These are phyloP conservation scores for Nyssa sinensis DNA, from an alignment of 148 eudicot genomes.

Conservation along the genomic window DNA sequence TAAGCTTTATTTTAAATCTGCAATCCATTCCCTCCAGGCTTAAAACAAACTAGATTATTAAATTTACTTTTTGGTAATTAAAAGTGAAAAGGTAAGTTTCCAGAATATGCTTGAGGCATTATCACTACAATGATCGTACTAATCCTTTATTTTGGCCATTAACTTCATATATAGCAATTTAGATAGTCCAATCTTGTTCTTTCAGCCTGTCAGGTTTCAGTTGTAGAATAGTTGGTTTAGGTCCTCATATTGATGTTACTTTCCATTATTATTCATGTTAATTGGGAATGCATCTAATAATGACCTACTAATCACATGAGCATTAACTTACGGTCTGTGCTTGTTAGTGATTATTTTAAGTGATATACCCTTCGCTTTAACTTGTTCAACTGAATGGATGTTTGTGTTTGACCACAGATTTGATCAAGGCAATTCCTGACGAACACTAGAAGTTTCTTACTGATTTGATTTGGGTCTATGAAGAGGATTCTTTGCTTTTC, in stretches of 20 bases:
- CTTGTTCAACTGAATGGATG: neutral
- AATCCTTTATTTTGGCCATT: neutral
- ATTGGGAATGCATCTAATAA: neutral
- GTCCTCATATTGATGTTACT: too few relatives aligned
- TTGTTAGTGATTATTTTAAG: neutral
- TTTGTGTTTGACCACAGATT: constrained; percentile 40
- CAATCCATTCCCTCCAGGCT: neutral
- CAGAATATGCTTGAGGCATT: neutral
- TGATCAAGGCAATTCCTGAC: constrained; percentile 76
- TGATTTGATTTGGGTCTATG: constrained; percentile 87
- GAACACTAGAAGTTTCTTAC: constrained; percentile 92
- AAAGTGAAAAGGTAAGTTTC: neutral
- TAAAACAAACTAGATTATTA: neutral
- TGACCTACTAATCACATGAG: neutral
- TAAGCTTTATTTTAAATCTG: neutral
- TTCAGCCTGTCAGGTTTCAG: too few relatives aligned
- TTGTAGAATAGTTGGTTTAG: too few relatives aligned
- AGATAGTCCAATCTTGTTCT: too few relatives aligned
- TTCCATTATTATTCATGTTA: too few relatives aligned
- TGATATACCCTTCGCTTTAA: neutral
- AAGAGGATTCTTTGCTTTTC: too few relatives aligned
- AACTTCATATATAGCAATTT: neutral
- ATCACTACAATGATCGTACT: neutral
- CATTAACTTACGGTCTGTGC: neutral
- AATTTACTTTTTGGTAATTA: too few relatives aligned